Conservation (phyloP, 768 basidiomycete species). For the Filobasidium floriforme region DNA sequence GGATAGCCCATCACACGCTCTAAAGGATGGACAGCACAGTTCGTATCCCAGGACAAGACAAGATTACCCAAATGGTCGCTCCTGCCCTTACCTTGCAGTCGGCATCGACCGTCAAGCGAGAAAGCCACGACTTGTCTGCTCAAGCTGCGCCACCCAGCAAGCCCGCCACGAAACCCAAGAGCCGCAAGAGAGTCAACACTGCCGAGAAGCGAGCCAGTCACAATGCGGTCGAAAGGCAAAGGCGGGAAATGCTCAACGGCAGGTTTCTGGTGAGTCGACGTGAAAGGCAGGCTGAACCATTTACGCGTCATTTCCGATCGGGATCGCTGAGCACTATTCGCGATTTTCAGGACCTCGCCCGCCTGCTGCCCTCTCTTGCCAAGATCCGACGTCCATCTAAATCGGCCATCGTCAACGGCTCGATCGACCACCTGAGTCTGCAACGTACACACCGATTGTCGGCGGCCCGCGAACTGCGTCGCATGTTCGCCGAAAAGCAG, state of each 20-base stretch:
- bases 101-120: too few species aligned
- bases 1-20: too few species aligned
- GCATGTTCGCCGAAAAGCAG: slow-evolving; percentile 72
- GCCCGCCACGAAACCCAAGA: slow-evolving; percentile 51
- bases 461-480: slow-evolving; percentile 72
- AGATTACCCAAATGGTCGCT: too few species aligned
- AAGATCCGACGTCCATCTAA: slow-evolving; percentile 91
- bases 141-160: not conserved
- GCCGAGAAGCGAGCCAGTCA: slow-evolving; percentile 93
- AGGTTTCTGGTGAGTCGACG: slow-evolving; percentile 65
- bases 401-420: slow-evolving; percentile 91
- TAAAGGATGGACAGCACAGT: too few species aligned
- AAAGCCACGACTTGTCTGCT: too few species aligned
- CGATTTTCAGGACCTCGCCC: slow-evolving; percentile 73
- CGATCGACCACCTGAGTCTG: slow-evolving; percentile 65
- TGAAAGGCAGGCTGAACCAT: not conserved
- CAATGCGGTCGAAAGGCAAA: slow-evolving; percentile 91
- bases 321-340: not conserved
- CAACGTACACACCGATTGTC: slow-evolving; percentile 72
- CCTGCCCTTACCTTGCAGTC: too few species aligned
- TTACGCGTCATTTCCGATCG: not conserved
- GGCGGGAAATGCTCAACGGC: slow-evolving; percentile 85
- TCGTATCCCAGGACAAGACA: too few species aligned
- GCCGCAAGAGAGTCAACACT: slow-evolving; percentile 82
- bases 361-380: slow-evolving; percentile 80